Evolutionary conservation across 2,329 filamentous ascomycete species (phyloP), one percentile per base, ranked within the genome.

Genomic region (Botrytis aclada): DNA sequence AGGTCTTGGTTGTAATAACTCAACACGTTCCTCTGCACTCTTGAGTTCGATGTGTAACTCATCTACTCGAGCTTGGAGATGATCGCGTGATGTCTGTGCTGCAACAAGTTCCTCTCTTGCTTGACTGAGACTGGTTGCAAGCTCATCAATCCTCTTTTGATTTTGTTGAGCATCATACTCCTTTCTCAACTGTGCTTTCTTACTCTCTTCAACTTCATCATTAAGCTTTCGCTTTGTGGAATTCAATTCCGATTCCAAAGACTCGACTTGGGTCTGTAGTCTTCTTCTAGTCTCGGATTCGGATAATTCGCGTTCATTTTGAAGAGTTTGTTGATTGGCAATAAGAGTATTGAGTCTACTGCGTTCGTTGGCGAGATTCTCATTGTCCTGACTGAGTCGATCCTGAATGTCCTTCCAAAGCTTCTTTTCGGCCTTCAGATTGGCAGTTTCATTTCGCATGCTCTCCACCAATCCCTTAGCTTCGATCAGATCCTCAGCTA

Each of bases 381-480:
- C 94, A 76, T 96, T 97, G 80, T 98, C 95, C 78, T 96, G 93
- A 75, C 89, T 92, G 61, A 98, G 86, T 70, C 97, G 90, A 75
- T 93, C 91, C 81, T 98, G 95, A 47, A 98, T 97, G 72, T 92
- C 93, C 84, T 96, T 97, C 92, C 93, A 97, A 16, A 99, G 86
- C 54, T 94, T 92, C 83, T 97, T 97, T 82, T 98, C 95, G 0
- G 95, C 95, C 82, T 97, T 97, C 47, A 98, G 88, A 79, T 98
- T 98, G 25, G 94, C 91, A 71, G 91, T 94, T 81, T 99, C 96
- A 76, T 94, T 94, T 70, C 94, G 92, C 82, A 98, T 88, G 79
- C 94, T 95, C 79, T 99, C 95, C 5, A 93, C 86, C 70, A 95
- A 84, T 45, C 92, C 92, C 80, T 91, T 92, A 8, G 92, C 90